Percentiles rank a stretch among this genome's conserved stretches.
These are phyloP conservation scores for Rhododendron mucronatum DNA, from an alignment of 148 eudicot genomes.

Conservation along the genomic window DNA sequence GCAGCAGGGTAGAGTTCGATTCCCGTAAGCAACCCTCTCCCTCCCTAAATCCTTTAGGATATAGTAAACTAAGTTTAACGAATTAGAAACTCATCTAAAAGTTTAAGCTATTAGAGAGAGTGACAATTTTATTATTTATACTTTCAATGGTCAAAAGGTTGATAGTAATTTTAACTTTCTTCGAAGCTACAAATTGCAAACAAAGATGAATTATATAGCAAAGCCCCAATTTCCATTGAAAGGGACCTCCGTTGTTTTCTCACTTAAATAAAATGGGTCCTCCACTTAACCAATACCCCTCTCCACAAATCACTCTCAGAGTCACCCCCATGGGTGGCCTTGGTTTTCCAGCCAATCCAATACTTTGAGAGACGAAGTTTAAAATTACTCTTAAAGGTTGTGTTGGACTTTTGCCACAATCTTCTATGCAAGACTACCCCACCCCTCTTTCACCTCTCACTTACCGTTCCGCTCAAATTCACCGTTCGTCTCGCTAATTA, in stretches of 20 bases:
- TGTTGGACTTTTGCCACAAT: background rate
- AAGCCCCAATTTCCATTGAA: background rate
- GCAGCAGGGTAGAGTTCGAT: too few species aligned
- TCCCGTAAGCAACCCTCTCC: too few species aligned
- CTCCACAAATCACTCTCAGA: background rate
- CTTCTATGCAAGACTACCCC: background rate
- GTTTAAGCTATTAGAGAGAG: too few species aligned
- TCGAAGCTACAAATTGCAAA: background rate
- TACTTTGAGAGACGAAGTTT: background rate
- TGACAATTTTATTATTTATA: too few species aligned
- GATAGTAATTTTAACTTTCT: background rate
- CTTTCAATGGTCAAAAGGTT: background rate
- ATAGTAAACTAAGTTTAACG: too few species aligned
- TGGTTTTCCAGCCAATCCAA: background rate
- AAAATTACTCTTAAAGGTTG: too few species aligned
- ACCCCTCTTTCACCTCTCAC: too few species aligned
- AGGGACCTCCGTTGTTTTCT: background rate
- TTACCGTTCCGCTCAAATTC: too few species aligned
- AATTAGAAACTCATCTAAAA: too few species aligned
- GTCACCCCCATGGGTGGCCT: background rate
- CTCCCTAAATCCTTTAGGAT: too few species aligned
- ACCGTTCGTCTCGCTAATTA: too few species aligned
- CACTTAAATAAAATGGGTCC: too few species aligned
- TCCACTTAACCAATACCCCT: background rate
- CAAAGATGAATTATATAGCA: background rate